phyloP scores from a whole-genome alignment of 2,329 filamentous ascomycete species.

The Monilinia vaccinii-corymbosi region DNA sequence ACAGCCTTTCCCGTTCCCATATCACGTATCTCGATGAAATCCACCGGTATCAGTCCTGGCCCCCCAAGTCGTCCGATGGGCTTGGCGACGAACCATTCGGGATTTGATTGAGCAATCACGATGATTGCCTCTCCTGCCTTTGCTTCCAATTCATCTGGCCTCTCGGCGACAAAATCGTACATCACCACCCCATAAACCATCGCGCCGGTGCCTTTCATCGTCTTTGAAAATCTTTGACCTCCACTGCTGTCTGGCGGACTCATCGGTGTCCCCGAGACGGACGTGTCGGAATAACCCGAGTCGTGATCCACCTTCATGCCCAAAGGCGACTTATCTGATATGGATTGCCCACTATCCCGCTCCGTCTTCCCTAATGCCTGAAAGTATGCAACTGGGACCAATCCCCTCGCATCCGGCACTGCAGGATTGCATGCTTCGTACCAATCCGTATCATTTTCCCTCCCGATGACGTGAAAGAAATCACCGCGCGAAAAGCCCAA shows the following conservation, averaged over 20 bases:
- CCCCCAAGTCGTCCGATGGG: constrained; percentile 96
- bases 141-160: constrained; percentile 91
- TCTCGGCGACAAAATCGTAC: constrained; percentile 92
- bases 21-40: constrained; percentile 92
- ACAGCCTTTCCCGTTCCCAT: constrained; percentile 83
- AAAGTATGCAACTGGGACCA: constrained; percentile 92
- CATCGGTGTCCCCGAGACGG: constrained; percentile 28
- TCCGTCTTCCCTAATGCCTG: constrained; percentile 87
- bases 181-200: constrained; percentile 97
- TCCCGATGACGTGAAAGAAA: constrained; percentile 95
- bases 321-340: constrained; percentile 46
- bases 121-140: constrained; percentile 96
- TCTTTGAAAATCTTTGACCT: constrained; percentile 28
- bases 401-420: constrained; percentile 74
- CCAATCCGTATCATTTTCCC: constrained; percentile 92
- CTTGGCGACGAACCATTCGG: constrained; percentile 98
- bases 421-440: constrained; percentile 97
- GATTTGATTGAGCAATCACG: constrained; percentile 95
- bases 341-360: constrained; percentile 63
- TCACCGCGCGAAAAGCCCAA: constrained; percentile 90
- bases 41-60: constrained; percentile 89
- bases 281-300: constrained; percentile 71
- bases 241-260: constrained; percentile 25
- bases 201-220: constrained; percentile 58
- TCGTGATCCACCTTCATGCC: constrained; percentile 66